Evolutionary conservation across 345 rosid genomes (phyloP).

Genomic region (Raphanus sativus): DNA sequence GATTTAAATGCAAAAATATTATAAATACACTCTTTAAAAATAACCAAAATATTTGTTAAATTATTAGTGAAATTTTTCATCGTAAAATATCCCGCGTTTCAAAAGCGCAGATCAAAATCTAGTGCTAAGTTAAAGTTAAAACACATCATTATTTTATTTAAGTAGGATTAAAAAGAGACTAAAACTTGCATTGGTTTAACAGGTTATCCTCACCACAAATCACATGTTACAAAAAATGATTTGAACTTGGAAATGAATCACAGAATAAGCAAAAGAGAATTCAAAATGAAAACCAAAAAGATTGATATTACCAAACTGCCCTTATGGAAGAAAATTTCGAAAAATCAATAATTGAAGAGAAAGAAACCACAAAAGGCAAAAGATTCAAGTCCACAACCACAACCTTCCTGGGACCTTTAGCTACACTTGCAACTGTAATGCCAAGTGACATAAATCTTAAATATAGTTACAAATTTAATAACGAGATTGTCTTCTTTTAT

Average conservation of each 20-base stretch:
- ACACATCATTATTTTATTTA: neutral
- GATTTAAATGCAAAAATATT: no score
- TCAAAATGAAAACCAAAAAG: neutral
- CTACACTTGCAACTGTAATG: constrained; percentile 22
- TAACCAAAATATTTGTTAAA: no score
- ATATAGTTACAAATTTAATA: neutral
- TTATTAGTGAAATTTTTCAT: no score
- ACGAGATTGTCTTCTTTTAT: neutral
- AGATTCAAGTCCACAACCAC: constrained; percentile 4
- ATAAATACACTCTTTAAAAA: no score
- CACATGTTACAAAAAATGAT: neutral
- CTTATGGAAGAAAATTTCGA: constrained; percentile 1
- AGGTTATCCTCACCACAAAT: neutral
- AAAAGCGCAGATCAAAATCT: no score
- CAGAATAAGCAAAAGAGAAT: neutral
- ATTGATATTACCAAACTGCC: constrained; percentile 5
- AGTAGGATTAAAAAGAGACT: neutral
- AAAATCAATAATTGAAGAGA: constrained; percentile 21
- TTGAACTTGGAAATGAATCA: neutral
- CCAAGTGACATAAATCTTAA: constrained; percentile 8
- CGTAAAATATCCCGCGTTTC: no score
- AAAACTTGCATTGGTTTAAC: neutral
- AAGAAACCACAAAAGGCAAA: constrained; percentile 19
- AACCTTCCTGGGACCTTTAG: constrained; percentile 6
- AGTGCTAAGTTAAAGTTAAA: neutral